phyloP scores from a whole-genome alignment of 352 stramenopile genomes.

The Phytophthora brassicae region DNA sequence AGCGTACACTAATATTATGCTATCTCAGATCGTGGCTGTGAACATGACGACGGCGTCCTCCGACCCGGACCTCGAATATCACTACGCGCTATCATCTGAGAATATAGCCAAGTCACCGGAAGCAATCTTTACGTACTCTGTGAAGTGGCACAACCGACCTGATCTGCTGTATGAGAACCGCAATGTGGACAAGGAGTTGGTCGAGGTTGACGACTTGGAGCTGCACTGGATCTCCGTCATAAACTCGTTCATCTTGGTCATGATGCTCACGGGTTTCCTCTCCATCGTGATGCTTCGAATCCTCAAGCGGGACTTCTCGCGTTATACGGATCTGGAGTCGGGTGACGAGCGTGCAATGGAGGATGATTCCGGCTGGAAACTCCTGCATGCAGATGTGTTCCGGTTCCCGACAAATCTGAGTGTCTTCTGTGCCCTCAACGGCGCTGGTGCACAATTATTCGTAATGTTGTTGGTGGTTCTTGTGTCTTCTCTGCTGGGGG shows the following conservation, averaged over 20 bases:
- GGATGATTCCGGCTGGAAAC: conserved; percentile 97
- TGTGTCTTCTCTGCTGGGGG: conserved; percentile 86
- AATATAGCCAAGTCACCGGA: conserved; percentile 51
- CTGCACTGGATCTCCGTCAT: conserved; percentile 99
- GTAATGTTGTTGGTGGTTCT: conserved; percentile 92
- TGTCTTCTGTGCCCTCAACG: conserved; percentile 92
- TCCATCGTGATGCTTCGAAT: conserved; percentile 97
- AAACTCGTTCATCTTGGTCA: conserved; percentile 97
- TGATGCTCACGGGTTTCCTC: conserved; percentile 96
- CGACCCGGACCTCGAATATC: conserved; percentile 59
- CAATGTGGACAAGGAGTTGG: conserved; percentile 69
- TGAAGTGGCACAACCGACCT: conserved; percentile 92
- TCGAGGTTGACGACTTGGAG: conserved; percentile 62
- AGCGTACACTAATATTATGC: not conserved
- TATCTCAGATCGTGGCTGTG: conserved; percentile 58
- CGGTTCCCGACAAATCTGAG: conserved; percentile 90
- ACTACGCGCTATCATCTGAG: conserved; percentile 50
- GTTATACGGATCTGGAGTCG: conserved; percentile 95
- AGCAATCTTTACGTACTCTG: conserved; percentile 94
- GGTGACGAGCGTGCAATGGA: conserved; percentile 83
- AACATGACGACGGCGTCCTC: conserved; percentile 69
- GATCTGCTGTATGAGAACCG: conserved; percentile 89
- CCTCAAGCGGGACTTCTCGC: conserved; percentile 98
- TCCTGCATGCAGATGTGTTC: conserved; percentile 97
- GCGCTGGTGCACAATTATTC: conserved; percentile 94